Base-by-base conservation (phyloP, 441 rosid species). In the Populus tomentosa region DNA sequence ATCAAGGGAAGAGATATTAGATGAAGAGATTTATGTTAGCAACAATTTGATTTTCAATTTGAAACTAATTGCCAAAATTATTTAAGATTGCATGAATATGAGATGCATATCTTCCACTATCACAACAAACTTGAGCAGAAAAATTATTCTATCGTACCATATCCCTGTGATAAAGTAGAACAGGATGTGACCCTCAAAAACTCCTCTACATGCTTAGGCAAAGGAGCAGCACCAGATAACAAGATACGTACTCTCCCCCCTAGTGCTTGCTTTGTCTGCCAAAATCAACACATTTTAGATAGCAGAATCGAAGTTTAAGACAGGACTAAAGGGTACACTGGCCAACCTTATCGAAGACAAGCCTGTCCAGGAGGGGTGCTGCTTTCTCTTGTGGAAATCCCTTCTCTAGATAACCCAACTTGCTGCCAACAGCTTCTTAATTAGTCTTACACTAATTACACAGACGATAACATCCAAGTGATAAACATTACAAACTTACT, bases 211-310 rank as follows among this genome's bases (percentile, higher is more conserved):
- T 95, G 97, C 78, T 75, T 85, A 75, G 99, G 88, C 86, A 93
- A 74, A 76, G 98, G 99, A 7, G 99, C 99, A 40, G 98, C 99
- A n/a, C 99, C 98, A 62, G 98, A 93, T 62, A 93, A 84, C 84
- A 93, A 35, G 78, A 87, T 84, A 16, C 92, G 90, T 56, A 92
- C 89, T 86, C 85, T 83, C 82, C 99, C 98, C 63, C 99, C 98
- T 50, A 92, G 78, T 75, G 91, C 93, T 79, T 84, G 93, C 76
- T 90, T 92, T 78, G 90, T 85, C 99, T 95, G 64, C 72, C 40
- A 80, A 70, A 79, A 79, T 30, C 28, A 71, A 26, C 10, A 26
- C 5, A 64, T 4, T 5, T 71, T 77, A 46, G 82, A 74, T 13
- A 33, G 8, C 9, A 70, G 33, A 53, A 21, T 70, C 33, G 28